Base-by-base conservation (phyloP, 208 protist genomes). In the Wallacemonas collosoma region DNA sequence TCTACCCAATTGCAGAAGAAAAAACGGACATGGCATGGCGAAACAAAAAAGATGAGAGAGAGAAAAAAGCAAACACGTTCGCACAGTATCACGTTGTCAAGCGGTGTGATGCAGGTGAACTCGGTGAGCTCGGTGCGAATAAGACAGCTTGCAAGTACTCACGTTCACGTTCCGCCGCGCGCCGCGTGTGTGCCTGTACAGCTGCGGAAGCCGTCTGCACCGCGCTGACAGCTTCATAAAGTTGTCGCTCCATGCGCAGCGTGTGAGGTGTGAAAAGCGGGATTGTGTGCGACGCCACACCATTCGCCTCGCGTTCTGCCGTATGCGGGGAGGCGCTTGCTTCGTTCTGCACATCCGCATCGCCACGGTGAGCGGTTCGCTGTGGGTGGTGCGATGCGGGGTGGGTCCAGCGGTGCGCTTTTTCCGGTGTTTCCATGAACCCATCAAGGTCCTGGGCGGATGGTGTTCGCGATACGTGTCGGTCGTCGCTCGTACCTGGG, bases 141-240 rank as follows among this genome's bases (percentile, higher is more conserved):
- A 73, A 44, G 2, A 73, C 43, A 36, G 54, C 39, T 14, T 73
- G 53, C 56, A 73, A 35, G 68, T 73, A 73, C 26, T 9, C 68
- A 7, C 17, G 35, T 2, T 63, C 68, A 26, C 55, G 39, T 35
- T 73, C 68, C 6, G 68, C 55, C 7, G 68, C 44, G 4, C 36
- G 43, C 3, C 55, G 68, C 11, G 39, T 36, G 5, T 44, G 39
- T 17, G 8, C 56, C 44, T 73, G 50, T 2, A 64, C 68, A 5
- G 56, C 56, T 4, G 7, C 35, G 3, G 68, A 36, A 3, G 68
- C 68, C 9, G 17, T 26, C 56, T 73, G 68, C 57, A 73, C 26
- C 36, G 41, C 50, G 9, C 68, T 54, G 11, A 65, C 51, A n/a
- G 68, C 68, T n/a, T 62, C 53, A 35, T 58, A 64, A 1, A 73